These are phyloP conservation scores for Phellopilus nigrolimitatus DNA, from an alignment of 1,284 basidiomycete species.

Conservation along the genomic window DNA sequence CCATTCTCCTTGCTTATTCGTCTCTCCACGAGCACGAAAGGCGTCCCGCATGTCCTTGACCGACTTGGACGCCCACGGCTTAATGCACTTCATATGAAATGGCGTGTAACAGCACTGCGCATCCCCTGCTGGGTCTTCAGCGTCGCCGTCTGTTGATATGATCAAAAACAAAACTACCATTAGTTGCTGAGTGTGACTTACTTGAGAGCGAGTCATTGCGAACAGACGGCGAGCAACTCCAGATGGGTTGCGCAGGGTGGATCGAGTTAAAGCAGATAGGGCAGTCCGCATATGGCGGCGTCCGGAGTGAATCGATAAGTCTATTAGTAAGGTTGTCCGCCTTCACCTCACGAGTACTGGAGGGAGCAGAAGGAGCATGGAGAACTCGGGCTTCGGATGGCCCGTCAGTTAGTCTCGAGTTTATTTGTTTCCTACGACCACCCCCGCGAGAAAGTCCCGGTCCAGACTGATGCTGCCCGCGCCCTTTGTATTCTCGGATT, in stretches of 20 bases:
- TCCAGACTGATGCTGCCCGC: not conserved
- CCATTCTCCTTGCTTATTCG: slow-evolving; percentile 66
- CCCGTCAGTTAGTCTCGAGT: slow-evolving; percentile 11
- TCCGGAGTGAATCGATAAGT: slow-evolving; percentile 57
- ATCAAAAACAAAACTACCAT: not conserved
- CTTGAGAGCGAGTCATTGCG: not conserved
- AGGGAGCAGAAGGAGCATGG: not conserved
- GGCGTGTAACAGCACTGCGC: slow-evolving; percentile 77
- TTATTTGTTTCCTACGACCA: slow-evolving; percentile 12
- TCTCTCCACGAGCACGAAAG: slow-evolving; percentile 67
- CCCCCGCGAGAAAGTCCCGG: slow-evolving; percentile 1
- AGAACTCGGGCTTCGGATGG: not conserved
- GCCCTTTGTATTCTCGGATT: not conserved
- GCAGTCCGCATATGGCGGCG: slow-evolving; percentile 71
- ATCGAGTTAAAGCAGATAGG: slow-evolving; percentile 75
- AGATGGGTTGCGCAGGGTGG: slow-evolving; percentile 65
- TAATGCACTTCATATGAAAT: slow-evolving; percentile 79
- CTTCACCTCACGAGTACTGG: not conserved
- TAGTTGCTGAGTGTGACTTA: not conserved
- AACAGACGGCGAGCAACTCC: slow-evolving; percentile 64
- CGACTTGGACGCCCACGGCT: slow-evolving; percentile 73
- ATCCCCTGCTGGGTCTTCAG: slow-evolving; percentile 22
- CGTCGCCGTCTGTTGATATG: slow-evolving; percentile 28
- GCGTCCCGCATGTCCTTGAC: slow-evolving; percentile 75
- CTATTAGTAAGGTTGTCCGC: slow-evolving; percentile 54